Evolutionary conservation across 371 early-diverging fungal genomes (phyloP).

Genomic region (Mortierella sp.): DNA sequence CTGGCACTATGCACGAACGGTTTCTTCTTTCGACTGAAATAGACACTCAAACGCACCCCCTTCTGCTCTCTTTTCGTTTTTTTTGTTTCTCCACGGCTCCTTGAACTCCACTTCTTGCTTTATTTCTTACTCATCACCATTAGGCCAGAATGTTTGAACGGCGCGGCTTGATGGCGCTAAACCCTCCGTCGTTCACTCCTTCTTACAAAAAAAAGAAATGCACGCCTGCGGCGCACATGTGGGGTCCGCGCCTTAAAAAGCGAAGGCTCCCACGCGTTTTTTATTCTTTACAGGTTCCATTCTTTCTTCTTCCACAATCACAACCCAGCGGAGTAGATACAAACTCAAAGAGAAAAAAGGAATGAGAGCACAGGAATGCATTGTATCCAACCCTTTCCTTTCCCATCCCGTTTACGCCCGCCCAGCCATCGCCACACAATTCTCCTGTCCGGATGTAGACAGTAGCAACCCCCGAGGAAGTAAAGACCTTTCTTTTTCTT

Average conservation of each 20-base stretch:
- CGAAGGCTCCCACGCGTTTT: slow-evolving; percentile 5
- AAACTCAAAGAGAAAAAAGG: neutral
- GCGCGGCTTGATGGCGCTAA: too few relatives aligned
- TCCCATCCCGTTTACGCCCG: slow-evolving; percentile 7
- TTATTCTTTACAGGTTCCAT: neutral
- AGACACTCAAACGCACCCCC: neutral
- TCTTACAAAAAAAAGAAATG: too few relatives aligned
- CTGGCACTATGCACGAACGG: neutral
- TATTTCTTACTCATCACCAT: neutral
- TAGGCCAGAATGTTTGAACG: neutral
- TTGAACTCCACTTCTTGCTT: too few relatives aligned
- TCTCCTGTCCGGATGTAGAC: neutral
- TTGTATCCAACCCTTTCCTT: neutral
- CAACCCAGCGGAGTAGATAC: slow-evolving; percentile 3
- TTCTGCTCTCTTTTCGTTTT: neutral
- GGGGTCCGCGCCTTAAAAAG: neutral
- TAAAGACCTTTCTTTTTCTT: too few relatives aligned
- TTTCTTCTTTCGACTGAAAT: neutral
- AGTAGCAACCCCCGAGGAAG: neutral
- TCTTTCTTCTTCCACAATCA: slow-evolving; percentile 10
- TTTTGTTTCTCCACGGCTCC: neutral
- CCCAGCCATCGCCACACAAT: neutral
- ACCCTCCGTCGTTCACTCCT: too few relatives aligned
- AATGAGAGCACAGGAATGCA: neutral
- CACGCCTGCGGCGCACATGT: neutral